Base-by-base conservation (phyloP, 257 asterid genomes). In the Petunia axillaris region DNA sequence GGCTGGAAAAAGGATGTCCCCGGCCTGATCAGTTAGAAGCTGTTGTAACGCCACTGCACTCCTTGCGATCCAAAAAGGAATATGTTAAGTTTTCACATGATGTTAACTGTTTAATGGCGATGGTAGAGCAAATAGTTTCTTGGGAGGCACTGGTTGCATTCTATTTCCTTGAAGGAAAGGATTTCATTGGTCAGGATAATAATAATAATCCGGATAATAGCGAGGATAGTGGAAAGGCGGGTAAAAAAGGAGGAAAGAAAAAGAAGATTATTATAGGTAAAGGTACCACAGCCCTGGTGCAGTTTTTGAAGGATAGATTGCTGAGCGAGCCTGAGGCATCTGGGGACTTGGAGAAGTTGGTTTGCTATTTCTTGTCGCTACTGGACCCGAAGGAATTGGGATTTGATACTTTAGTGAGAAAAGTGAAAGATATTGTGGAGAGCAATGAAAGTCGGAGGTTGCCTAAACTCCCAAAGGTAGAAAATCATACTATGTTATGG, bases 391-490 rank as follows among this genome's bases (percentile, higher is more conserved):
- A 82, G 77, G 83, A 82, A 63, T 54, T 76, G 55, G 84, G 87
- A 14, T 89, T 90, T 80, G 90, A 86, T 41, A 86, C 74, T 74
- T 85, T 96, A 50, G 64, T 89, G 59, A 64, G 80, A 82, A 96
- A 92, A 84, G 90, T 92, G 83, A 96, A 91, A 85, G 98, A 90
- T 83, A 92, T 94, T 4, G 98, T 93, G 59, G 97, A 94, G 83
- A 92, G 94, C 87, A 96, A 94, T 86, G 98, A 94, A 78, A 92
- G 90, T 79, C 85, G 97, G 80, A 94, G 98, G 84, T 96, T 88
- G 80, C 99, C 94, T 36, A 92, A 93, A 89, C 91, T 94, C n/a
- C 95, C 99, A 15, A 96, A 96, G 98, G 99, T 95, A 91, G 64
- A 73, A 48, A 53, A 79, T 60, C 67, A 8, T 48, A 53, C 50